Conservation (phyloP, 495 filamentous ascomycete genomes). For the Penicillium bialowiezense region DNA sequence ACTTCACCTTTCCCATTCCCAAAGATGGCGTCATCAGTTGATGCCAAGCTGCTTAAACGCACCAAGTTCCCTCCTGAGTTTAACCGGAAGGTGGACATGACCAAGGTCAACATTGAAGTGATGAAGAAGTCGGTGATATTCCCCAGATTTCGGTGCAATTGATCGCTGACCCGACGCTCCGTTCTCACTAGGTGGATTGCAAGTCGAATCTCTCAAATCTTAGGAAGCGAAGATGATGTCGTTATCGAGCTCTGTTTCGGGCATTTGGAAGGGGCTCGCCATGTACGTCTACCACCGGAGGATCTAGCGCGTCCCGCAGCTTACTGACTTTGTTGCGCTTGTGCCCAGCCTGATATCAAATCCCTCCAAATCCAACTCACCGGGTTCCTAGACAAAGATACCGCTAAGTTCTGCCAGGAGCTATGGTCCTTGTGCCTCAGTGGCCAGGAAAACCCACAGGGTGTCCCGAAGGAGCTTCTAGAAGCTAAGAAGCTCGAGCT, state of each 20-base stretch:
- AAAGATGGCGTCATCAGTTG: conserved; percentile 71
- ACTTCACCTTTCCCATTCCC: neutral
- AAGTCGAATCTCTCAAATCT: conserved; percentile 76
- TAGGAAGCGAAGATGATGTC: conserved; percentile 90
- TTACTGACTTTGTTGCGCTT: conserved; percentile 11
- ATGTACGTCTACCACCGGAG: conserved; percentile 53
- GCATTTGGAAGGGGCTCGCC: conserved; percentile 74
- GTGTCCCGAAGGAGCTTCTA: conserved; percentile 89
- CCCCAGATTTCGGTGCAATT: conserved; percentile 6
- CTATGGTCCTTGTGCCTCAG: conserved; percentile 89
- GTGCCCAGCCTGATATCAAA: conserved; percentile 87
- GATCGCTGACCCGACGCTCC: conserved; percentile 7
- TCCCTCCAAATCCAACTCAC: conserved; percentile 89
- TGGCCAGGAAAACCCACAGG: conserved; percentile 81
- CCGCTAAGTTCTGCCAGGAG: conserved; percentile 86
- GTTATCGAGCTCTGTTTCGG: conserved; percentile 92
- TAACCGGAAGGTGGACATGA: conserved; percentile 92
- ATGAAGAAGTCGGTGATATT: conserved; percentile 78
- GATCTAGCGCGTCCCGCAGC: neutral
- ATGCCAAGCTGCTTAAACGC: conserved; percentile 80
- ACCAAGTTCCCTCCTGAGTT: conserved; percentile 96
- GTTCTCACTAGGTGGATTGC: conserved; percentile 76
- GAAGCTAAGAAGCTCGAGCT: conserved; percentile 96
- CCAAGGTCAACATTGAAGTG: conserved; percentile 92
- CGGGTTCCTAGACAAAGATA: conserved; percentile 93